A percentile compares a stretch with the other conserved stretches of the same genome.
Conservation (phyloP, 2,329 filamentous ascomycete species). For the Fusarium falciforme region DNA sequence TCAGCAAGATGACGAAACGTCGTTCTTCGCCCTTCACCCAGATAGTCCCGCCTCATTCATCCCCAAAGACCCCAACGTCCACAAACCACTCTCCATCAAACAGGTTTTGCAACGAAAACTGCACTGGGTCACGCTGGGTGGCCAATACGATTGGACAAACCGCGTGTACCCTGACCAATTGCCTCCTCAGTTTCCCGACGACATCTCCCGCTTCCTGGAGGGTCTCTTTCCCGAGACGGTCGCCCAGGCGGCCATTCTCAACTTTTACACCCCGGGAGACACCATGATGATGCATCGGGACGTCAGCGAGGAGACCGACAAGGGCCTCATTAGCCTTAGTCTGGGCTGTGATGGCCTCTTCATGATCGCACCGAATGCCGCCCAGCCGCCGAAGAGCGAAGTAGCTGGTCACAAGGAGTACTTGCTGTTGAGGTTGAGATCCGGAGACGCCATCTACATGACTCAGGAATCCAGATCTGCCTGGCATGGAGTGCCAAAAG, state of each 20-base stretch:
- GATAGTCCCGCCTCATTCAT: conserved; percentile 65
- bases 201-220: conserved; percentile 76
- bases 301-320: conserved; percentile 85
- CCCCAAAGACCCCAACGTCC: conserved; percentile 78
- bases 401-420: conserved; percentile 56
- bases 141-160: conserved; percentile 95
- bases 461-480: conserved; percentile 82
- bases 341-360: conserved; percentile 93
- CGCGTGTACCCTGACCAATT: conserved; percentile 79
- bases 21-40: conserved; percentile 66
- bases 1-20: conserved; percentile 46
- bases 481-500: conserved; percentile 95
- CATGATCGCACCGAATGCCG: conserved; percentile 75
- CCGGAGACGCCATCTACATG: conserved; percentile 94
- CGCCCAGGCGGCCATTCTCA: conserved; percentile 92
- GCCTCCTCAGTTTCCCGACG: conserved; percentile 79
- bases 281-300: conserved; percentile 94
- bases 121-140: conserved; percentile 94
- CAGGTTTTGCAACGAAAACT: conserved; percentile 83
- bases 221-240: conserved; percentile 79
- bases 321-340: conserved; percentile 85
- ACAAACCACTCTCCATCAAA: conserved; percentile 76
- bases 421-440: conserved; percentile 75
- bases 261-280: conserved; percentile 91
- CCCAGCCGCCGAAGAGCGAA: conserved; percentile 34